phyloP scores from a whole-genome alignment of 1,284 basidiomycete genomes.

The Boletus sp. region DNA sequence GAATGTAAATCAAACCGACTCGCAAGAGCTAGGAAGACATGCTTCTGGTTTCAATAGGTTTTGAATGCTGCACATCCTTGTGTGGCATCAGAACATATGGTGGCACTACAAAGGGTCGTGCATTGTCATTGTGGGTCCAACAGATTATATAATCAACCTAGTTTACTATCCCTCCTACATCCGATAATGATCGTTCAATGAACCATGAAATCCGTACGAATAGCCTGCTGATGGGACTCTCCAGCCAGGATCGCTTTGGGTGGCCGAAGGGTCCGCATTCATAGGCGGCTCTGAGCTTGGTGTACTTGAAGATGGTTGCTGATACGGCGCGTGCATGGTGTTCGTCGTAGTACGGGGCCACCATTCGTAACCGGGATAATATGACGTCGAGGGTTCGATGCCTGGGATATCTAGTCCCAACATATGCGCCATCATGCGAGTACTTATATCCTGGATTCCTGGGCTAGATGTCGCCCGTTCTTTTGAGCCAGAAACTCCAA shows the following conservation, averaged over 20 bases:
- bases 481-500: constrained; percentile 30
- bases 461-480: constrained; percentile 22
- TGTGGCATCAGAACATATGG: constrained; percentile 13
- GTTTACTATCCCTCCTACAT: constrained; percentile 11
- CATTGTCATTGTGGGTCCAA: constrained; percentile 34
- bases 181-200: constrained; percentile 20
- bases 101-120: constrained; percentile 3
- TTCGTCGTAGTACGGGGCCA: constrained; percentile 53
- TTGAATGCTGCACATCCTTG: constrained; percentile 49
- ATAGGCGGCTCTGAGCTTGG: constrained; percentile 8
- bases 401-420: constrained; percentile 60
- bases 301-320: constrained; percentile 7
- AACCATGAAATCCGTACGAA: constrained; percentile 20
- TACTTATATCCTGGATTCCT: constrained; percentile 55
- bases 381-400: constrained; percentile 57
- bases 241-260: constrained; percentile 21
- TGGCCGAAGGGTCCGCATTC: constrained; percentile 16
- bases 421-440: constrained; percentile 67
- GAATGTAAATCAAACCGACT: constrained; percentile 33
- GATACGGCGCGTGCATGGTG: constrained; percentile 16
- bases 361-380: constrained; percentile 71
- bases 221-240: constrained; percentile 16
- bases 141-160: constrained; percentile 25
- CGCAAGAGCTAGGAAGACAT: constrained; percentile 33
- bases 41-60: constrained; percentile 53